Conservation (phyloP, 345 rosid genomes). For the Gossypium australe region DNA sequence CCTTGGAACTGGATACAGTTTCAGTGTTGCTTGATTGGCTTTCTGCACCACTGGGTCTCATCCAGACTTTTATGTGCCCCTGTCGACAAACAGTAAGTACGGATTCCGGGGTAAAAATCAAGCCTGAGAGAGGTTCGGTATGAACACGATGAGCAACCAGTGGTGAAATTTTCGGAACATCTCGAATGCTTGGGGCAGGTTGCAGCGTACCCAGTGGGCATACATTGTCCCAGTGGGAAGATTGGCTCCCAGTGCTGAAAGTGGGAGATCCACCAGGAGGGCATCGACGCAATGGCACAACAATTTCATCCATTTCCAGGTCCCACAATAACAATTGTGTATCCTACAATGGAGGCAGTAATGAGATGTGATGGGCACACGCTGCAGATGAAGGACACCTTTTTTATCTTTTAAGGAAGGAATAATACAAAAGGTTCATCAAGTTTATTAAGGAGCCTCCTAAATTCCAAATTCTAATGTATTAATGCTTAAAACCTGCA, state of each 20-base stretch:
- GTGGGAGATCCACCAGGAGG: constrained; percentile 97
- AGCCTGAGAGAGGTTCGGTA: constrained; percentile 87
- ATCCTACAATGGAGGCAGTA: constrained; percentile 47
- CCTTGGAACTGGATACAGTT: constrained; percentile 55
- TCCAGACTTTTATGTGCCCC: constrained; percentile 95
- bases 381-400: not conserved
- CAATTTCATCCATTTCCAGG: constrained; percentile 95
- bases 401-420: not conserved
- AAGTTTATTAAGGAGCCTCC: constrained; percentile 1
- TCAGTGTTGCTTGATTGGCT: constrained; percentile 57
- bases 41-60: constrained; percentile 68
- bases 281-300: constrained; percentile 81
- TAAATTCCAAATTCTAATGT: constrained; percentile 6
- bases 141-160: constrained; percentile 83
- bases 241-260: constrained; percentile 91
- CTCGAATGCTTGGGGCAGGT: constrained; percentile 87
- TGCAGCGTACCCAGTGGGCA: constrained; percentile 73
- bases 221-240: constrained; percentile 91
- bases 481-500: not conserved
- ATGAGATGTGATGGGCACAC: not conserved
- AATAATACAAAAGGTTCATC: constrained; percentile 3
- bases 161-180: constrained; percentile 94
- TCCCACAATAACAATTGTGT: constrained; percentile 97
- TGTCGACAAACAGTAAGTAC: constrained; percentile 82
- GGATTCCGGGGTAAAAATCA: constrained; percentile 85